A percentile compares a stretch with the other conserved stretches of the same genome.
These are phyloP conservation scores for Candida oleophila DNA, from an alignment of 805 yeast genomes.

Conservation along the genomic window DNA sequence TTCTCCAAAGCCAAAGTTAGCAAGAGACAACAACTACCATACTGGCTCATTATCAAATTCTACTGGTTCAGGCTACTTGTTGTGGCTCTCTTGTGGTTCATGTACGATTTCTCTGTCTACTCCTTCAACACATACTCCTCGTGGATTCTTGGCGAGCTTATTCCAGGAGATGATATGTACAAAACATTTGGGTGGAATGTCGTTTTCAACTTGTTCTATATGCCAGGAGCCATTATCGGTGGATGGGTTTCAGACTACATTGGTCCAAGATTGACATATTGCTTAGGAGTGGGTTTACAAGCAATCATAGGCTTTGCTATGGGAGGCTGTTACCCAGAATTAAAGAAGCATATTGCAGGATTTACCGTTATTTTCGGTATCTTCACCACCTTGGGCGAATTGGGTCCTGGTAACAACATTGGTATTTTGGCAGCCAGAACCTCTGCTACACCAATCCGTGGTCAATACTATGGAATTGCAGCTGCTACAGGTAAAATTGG, in stretches of 20 bases:
- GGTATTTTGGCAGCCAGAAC: constrained; percentile 88
- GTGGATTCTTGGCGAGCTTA: constrained; percentile 57
- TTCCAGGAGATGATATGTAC: constrained; percentile 62
- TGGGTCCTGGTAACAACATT: constrained; percentile 92
- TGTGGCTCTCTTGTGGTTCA: constrained; percentile 82
- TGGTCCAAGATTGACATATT: constrained; percentile 85
- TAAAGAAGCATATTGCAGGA: constrained; percentile 65
- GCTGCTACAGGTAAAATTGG: constrained; percentile 93
- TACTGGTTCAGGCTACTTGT: constrained; percentile 79
- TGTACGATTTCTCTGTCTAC: constrained; percentile 85
- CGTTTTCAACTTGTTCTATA: constrained; percentile 80
- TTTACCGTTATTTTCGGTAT: constrained; percentile 88
- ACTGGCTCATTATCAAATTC: constrained; percentile 65
- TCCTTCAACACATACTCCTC: constrained; percentile 86
- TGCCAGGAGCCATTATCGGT: constrained; percentile 89
- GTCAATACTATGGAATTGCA: constrained; percentile 85
- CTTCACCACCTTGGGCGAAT: constrained; percentile 84
- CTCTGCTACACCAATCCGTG: constrained; percentile 83
- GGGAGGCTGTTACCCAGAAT: constrained; percentile 64
- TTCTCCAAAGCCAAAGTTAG: constrained; percentile 73
- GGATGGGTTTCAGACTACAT: constrained; percentile 81
- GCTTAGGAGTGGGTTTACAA: constrained; percentile 67
- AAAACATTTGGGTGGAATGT: constrained; percentile 90
- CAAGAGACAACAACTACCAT: constrained; percentile 57
- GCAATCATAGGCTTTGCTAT: constrained; percentile 78